Conservation (phyloP, 2,329 filamentous ascomycete species). For the Phaeophleospora eucalypticola region DNA sequence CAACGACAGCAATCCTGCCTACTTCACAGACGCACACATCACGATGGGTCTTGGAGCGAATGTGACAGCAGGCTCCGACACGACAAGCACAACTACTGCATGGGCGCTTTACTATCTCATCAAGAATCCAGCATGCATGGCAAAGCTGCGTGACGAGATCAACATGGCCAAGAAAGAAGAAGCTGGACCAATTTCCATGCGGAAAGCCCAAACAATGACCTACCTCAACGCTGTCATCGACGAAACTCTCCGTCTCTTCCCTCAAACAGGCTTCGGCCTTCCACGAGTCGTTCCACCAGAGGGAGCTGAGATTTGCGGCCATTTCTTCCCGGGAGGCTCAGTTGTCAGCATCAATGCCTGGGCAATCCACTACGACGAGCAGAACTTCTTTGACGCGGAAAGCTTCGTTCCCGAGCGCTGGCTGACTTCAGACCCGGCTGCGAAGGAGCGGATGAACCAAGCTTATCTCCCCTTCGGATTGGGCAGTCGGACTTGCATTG, state of each 20-base stretch:
- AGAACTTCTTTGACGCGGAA: slow-evolving; percentile 24
- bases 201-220: slow-evolving; percentile 48
- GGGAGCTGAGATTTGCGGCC: slow-evolving; percentile 32
- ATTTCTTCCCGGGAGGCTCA: slow-evolving; percentile 34
- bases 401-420: slow-evolving; percentile 7
- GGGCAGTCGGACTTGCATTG: slow-evolving; percentile 58
- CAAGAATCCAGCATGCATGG: slow-evolving; percentile 56
- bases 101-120: slow-evolving; percentile 71
- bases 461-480: slow-evolving; percentile 28
- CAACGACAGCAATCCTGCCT: slow-evolving; percentile 62
- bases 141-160: slow-evolving; percentile 57
- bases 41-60: slow-evolving; percentile 68
- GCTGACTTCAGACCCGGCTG: slow-evolving; percentile 37
- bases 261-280: slow-evolving; percentile 32
- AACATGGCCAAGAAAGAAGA: slow-evolving; percentile 52
- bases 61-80: slow-evolving; percentile 66
- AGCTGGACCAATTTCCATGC: slow-evolving; percentile 62
- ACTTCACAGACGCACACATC: slow-evolving; percentile 67
- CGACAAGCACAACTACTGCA: slow-evolving; percentile 69
- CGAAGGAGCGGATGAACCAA: slow-evolving; percentile 32
- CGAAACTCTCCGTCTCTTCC: slow-evolving; percentile 38
- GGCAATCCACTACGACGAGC: slow-evolving; percentile 35
- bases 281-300: slow-evolving; percentile 35
- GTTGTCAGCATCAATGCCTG: slow-evolving; percentile 39
- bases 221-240: slow-evolving; percentile 36